Evolutionary conservation across 108 stramenopile genomes (phyloP), one percentile per base, ranked within the genome.

Genomic region (Cyclotella distinguenda): DNA sequence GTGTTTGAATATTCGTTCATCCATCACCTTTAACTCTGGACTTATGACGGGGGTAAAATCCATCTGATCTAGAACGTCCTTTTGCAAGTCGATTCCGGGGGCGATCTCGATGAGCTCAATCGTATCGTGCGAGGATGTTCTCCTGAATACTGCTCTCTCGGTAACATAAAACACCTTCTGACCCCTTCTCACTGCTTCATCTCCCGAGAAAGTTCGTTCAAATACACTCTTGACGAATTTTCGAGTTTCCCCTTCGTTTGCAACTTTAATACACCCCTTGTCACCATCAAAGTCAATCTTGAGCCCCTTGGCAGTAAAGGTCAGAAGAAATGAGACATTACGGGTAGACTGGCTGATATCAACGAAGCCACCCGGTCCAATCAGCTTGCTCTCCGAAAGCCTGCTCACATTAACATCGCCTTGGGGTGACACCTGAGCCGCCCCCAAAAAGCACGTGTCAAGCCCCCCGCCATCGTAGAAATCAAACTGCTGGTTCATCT

Each of bases 351-450:
- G 84, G 3, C 82, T 77, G 50, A 92, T 92, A 56, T 92, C 91
- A 31, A 92, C 83, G 66, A 92, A 92, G 0, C 91, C 91, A 43
- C 91, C 91, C 16, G 91, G 91, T 16, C 91, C 91, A 5, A 78
- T 91, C 19, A 92, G 68, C 7, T 74, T 63, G 48, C 72, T 42
- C 66, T 80, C 68, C 4, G 59, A 64, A 76, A 91, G 84, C 44
- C 86, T 49, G 19, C 83, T 85, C n/a, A 91, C 90, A 50, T 91
- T 91, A 31, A 92, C 87, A 74, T 92, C 86, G 7, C 91, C 91
- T 26, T 72, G 55, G 3, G 64, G 42, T 18, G 68, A 66, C 2
- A 87, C 77, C 68, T 92, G 75, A 28, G 88, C 91, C 6, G 85
- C 85, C 3, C 91, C 91, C 7, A 86, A 54, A 45, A 84, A 88